phyloP scores from a whole-genome alignment of 495 filamentous ascomycete genomes.

The Recurvomyces mirabilis region DNA sequence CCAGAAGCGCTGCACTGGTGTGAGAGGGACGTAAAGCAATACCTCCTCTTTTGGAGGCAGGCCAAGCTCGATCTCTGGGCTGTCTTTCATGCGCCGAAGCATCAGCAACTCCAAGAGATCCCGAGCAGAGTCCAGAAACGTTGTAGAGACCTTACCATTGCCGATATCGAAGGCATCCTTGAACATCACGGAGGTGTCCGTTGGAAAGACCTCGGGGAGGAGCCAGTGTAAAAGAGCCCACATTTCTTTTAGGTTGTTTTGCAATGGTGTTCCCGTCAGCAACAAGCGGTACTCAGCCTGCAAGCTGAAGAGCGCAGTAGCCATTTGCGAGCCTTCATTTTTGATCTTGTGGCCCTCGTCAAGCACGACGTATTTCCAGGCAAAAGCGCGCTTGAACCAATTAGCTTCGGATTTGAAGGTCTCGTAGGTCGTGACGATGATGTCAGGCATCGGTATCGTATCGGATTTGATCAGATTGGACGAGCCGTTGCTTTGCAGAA shows the following conservation, averaged over 20 bases:
- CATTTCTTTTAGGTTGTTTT: conserved; percentile 52
- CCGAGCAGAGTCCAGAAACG: conserved; percentile 43
- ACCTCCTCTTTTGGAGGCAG: conserved; percentile 52
- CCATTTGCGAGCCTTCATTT: conserved; percentile 42
- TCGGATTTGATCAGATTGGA: no score
- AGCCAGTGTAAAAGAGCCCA: conserved; percentile 56
- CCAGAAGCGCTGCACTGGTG: conserved; percentile 51
- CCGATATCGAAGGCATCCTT: conserved; percentile 48
- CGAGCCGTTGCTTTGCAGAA: conserved; percentile 17
- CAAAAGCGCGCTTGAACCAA: conserved; percentile 49
- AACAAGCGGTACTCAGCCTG: conserved; percentile 49
- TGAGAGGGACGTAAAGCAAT: conserved; percentile 48
- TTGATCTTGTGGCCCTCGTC: conserved; percentile 55
- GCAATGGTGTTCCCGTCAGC: conserved; percentile 53
- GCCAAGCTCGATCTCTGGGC: conserved; percentile 44
- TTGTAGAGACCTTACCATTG: conserved; percentile 42
- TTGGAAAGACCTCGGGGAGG: conserved; percentile 49
- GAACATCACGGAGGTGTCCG: conserved; percentile 42
- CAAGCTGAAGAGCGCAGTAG: conserved; percentile 40
- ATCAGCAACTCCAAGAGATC: conserved; percentile 48
- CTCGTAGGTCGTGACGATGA: conserved; percentile 55
- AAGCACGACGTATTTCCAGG: conserved; percentile 47
- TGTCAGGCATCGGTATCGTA: no score
- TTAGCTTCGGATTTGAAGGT: conserved; percentile 43
- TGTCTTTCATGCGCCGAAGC: conserved; percentile 54